Base-by-base conservation (phyloP, 345 rosid genomes). In the Salix caprea region DNA sequence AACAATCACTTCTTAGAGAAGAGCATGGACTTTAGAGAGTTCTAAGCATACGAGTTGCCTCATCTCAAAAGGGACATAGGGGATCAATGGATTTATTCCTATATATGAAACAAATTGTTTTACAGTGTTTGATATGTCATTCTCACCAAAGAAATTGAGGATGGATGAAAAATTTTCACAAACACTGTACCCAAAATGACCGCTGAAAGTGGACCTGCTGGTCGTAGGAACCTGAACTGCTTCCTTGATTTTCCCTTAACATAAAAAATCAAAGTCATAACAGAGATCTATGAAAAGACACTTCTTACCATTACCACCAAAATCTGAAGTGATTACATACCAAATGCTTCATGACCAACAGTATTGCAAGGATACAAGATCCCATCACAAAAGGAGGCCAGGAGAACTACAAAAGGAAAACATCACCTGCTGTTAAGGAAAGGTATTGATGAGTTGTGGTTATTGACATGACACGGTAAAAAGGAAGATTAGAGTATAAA, bases 341-440 rank as follows among this genome's bases (percentile, higher is more conserved):
- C 95, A 94, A 84, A 77, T 90, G 94, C 86, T 94, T 94, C 98
- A 94, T 94, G 83, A 87, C 80, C 83, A 88, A 91, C 81, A 96
- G 88, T 79, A 91, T 81, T 13, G 89, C 89, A 73, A 96, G 98
- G 82, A 92, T 89, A 80, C 81, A 61, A 72, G 93, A 94, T 84
- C 99, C 99, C 98, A 94, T 88, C 75, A 94, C 87, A 86, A 96
- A 96, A 76, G 99, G 99, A 70, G 97, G 98, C 99, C 99, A 96
- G 0, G 90, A 89, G 86, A 96, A 96, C 99, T 96, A 87, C 97
- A 96, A 88, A 89, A 84, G 78, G 78, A 87, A 88, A 87, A 89
- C 46, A 88, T 65, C 79, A 82, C 86, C 87, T 84, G 88, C 80
- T 76, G 90, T 89, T 88, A 87, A 83, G 75, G 74, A 79, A 82